Evolutionary conservation across 768 basidiomycete species (phyloP), one percentile per base, ranked within the genome.

Genomic region (Dictyophora rubrovolvata): DNA sequence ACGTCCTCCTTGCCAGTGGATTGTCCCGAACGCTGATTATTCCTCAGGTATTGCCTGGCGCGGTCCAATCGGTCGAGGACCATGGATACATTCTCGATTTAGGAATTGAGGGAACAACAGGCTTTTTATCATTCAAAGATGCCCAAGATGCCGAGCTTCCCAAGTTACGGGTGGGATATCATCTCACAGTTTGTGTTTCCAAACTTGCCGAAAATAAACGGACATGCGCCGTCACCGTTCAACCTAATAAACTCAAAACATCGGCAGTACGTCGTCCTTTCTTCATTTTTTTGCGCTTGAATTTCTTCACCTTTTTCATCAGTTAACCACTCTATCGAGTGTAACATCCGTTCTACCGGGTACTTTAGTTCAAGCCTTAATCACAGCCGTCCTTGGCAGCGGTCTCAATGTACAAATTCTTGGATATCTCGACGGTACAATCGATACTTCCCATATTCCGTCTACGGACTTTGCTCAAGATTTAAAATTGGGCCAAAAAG

Each of bases 61-160:
- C 85, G 35, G 77, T 95, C 53, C 85, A 84, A 71, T 90, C 86
- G 65, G 74, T 89, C 17, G 96, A 99, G 73, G 96, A 98, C 66
- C 91, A 96, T 69, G 94, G 96, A 1, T 97, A 95, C 72, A 81
- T 86, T 58, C 76, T 99, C 8, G 90, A 93, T 63, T 74, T 96
- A 42, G 95, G 93, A 1, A 66, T 96, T 17, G 69, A 82, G 10
- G 84, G 79, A n/a, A 70, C 89, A 35, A 82, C 89, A 60, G 90
- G 90, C 47, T 99, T 97, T 71, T 69, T 98, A 51, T 78, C 86
- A 1, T 89, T 89, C 75, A 84, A 85, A 66, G 87, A 91, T 49
- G 77, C 79, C 0, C 72, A 77, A 62, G 77, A 77, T 59, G 69
- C 66, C 16, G 60, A 62, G 5, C 64, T 22, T 1, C 61, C 63